Percentiles rank a stretch among this genome's conserved stretches.
Conservation (phyloP, 164 flowering plant genomes). For the Piper longum region DNA sequence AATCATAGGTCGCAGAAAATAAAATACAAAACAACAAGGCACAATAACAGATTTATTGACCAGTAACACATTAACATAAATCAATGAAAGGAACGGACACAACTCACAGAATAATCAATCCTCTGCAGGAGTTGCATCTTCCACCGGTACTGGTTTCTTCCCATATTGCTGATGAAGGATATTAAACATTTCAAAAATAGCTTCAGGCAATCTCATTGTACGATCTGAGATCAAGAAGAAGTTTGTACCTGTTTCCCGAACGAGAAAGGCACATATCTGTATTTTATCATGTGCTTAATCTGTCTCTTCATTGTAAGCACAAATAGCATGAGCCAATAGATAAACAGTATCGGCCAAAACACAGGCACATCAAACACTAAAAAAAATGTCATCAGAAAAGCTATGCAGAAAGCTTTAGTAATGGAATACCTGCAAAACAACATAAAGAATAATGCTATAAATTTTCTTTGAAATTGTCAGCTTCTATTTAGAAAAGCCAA, state of each 20-base stretch:
- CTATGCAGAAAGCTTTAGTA: conserved; percentile 65
- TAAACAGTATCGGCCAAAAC: conserved; percentile 81
- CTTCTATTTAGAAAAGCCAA: background rate
- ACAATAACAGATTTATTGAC: background rate
- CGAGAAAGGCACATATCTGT: conserved; percentile 75
- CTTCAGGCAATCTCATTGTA: background rate
- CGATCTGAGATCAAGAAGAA: background rate
- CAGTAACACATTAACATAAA: background rate
- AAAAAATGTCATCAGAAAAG: conserved; percentile 72
- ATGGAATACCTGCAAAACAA: conserved; percentile 47
- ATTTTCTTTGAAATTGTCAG: background rate
- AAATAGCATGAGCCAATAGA: conserved; percentile 73
- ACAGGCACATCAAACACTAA: conserved; percentile 68
- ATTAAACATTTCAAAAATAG: background rate
- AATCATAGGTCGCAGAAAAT: too few species aligned
- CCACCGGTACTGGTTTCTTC: conserved; percentile 13
- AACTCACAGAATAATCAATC: conserved; percentile 4
- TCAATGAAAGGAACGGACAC: background rate
- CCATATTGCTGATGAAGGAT: conserved; percentile 19
- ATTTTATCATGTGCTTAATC: conserved; percentile 72
- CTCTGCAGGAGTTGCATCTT: conserved; percentile 6
- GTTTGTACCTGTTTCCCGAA: conserved; percentile 63
- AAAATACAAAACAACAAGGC: background rate
- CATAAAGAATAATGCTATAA: background rate
- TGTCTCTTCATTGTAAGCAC: conserved; percentile 71